Evolutionary conservation across 345 rosid species (phyloP).

Genomic region (Mallotus nudiflorus): DNA sequence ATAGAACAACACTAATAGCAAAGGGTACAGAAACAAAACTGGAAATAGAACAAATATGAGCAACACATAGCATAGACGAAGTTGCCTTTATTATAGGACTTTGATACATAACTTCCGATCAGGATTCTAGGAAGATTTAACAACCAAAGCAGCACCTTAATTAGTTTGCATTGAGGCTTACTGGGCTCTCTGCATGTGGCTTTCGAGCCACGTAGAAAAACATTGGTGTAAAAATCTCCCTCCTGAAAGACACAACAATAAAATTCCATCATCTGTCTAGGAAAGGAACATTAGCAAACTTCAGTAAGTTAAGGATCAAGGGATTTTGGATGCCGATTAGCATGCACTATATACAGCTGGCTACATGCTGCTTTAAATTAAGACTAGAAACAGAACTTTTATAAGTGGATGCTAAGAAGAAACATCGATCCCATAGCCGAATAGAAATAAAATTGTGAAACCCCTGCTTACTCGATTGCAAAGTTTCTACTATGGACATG

Average conservation of each 20-base stretch:
- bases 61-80: not conserved
- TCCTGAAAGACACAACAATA: constrained; percentile 45
- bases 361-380: too few species aligned
- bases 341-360: too few species aligned
- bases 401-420: not conserved
- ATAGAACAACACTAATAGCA: too few species aligned
- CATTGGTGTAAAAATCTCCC: constrained; percentile 94
- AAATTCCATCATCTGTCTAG: not conserved
- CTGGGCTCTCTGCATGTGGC: constrained; percentile 47
- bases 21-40: not conserved
- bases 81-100: not conserved
- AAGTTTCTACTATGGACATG: not conserved
- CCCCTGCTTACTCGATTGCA: too few species aligned
- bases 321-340: too few species aligned
- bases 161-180: not conserved
- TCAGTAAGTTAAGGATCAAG: too few species aligned
- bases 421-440: not conserved
- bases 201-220: constrained; percentile 91
- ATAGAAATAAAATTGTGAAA: not conserved
- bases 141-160: not conserved
- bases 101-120: not conserved
- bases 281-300: too few species aligned
- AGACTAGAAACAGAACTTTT: not conserved
- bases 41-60: not conserved
- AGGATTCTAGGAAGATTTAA: not conserved